Evolutionary conservation across 2,329 filamentous ascomycete genomes (phyloP), one percentile per base, ranked within the genome.

Genomic region (Coleophoma eucalyptorum): DNA sequence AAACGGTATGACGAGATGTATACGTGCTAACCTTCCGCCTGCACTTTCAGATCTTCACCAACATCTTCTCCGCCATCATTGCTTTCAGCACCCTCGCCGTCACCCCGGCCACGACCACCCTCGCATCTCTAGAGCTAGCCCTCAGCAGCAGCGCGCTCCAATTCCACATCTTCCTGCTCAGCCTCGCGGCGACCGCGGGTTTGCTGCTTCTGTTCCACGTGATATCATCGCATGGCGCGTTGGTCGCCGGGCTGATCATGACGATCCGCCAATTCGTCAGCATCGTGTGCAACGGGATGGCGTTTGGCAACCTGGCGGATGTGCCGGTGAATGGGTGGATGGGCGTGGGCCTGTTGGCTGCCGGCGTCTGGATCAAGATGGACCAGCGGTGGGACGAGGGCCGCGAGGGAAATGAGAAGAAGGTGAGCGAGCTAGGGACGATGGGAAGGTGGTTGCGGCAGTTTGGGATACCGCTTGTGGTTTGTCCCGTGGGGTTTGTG

Each of bases 211-310:
- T 48, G 5, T 48, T 48, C 35, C 32, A 48, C n/a, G 46, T 48
- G 33, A 48, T 48, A 6, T 33, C 46, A 5, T 21, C 32, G 15
- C 40, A 48, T 19, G 46, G 46, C 8, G 46, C 46, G n/a, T 19
- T 48, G 2, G 16, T 48, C 1, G 46, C 46, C 15, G 21, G 46
- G 19, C 34, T 48, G 3, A 41, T 48, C 34, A 48, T 48, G 46
- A 48, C 46, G n/a, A 33, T 48, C 46, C 16, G 46, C 7, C 46
- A 48, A 21, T 48, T 48, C n/a, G 34, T 48, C 32, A 48, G 46
- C 31, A 40, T 48, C 8, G 13, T 48, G 13, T 48, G n/a, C 16
- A 48, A 48, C 16, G 46, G 33, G 6, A 35, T 35, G 13, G 38
- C 33, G 46, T 48, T 48, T 40, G 46, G 46, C 7, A 48, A 48